Evolutionary conservation across 2,329 filamentous ascomycete species (phyloP), one percentile per base, ranked within the genome.

Genomic region (Sporothrix curviconia): DNA sequence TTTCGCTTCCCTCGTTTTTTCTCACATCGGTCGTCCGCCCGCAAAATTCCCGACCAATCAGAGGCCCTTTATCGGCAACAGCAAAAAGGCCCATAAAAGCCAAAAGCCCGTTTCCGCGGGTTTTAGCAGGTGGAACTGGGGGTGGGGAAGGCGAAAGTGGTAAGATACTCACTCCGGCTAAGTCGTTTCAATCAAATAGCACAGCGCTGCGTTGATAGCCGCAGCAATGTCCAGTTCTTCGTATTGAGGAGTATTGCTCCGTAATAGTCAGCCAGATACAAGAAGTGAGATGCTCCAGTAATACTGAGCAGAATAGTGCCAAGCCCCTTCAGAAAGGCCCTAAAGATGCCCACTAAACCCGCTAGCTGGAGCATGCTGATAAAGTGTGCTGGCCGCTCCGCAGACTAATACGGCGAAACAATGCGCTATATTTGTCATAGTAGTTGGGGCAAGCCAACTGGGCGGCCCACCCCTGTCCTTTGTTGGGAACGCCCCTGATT

Each of bases 361-460:
- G n/a, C 46, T n/a, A 24, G 25, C 24, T 43, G 12, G 8, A 24
- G 47, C 7, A 32, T 37, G 47, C 47, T 37, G 47, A 50, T 50
- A 50, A 50, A 50, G 47, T 50, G 47, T 22, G 32, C 17, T 50
- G 32, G 44, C 24, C 25, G 44, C 44, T 39, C 46, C 34, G 32
- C 34, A 47, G 42, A 43, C 39, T 44, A 40, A 43, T 57, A 44
- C 34, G 43, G 24, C 44, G 37, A n/a, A 43, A 32, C 28, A 51
- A 39, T 46, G 40, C 55, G 47, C 47, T 53, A 52, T 53, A 57
- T 57, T 57, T 57, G 49, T 57, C 49, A 57, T 57, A 44, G 24
- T 57, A 46, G n/a, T 51, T 57, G 44, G 53, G 36, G 43, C 25
- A 47, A 28, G 32, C 17, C 17, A 19, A 39, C 25, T 34, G 43